Evolutionary conservation across 176 grass and related monocot species (phyloP).

Genomic region (Juncus effusus): DNA sequence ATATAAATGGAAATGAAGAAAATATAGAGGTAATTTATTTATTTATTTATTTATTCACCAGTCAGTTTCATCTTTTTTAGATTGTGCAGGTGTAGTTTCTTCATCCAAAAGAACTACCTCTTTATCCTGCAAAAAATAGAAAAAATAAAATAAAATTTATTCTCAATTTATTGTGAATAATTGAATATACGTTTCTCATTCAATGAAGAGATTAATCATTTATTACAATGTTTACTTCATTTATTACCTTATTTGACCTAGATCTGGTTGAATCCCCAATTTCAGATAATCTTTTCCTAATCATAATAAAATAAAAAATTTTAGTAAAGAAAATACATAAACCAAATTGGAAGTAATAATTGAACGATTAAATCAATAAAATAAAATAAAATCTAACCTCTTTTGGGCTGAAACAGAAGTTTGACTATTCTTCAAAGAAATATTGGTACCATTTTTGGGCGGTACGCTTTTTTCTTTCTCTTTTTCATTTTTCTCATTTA

Average conservation of each 20-base stretch:
- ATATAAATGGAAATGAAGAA: constrained; percentile 2
- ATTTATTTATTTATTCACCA: constrained; percentile 30
- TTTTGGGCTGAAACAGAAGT: constrained; percentile 32
- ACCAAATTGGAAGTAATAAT: constrained; percentile 14
- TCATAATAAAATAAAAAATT: constrained; percentile 4
- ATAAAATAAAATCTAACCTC: constrained; percentile 43
- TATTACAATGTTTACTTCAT: neutral
- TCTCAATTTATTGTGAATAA: too few species aligned
- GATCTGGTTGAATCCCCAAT: constrained; percentile 43
- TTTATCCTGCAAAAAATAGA: constrained; percentile 36
- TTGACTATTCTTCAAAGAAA: constrained; percentile 15
- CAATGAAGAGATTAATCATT: neutral
- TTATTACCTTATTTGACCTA: constrained; percentile 58
- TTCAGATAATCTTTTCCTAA: constrained; percentile 51
- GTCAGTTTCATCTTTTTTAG: constrained; percentile 39
- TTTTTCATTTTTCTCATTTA: neutral
- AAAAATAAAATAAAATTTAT: constrained; percentile 29
- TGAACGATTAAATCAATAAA: neutral
- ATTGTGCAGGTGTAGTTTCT: constrained; percentile 31
- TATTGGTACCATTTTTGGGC: constrained; percentile 13
- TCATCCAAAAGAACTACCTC: constrained; percentile 90
- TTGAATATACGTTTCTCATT: neutral
- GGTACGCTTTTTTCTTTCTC: constrained; percentile 34
- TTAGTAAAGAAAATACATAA: neutral
- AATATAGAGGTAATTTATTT: too few species aligned